These are phyloP conservation scores for Calonectria pseudoreteaudii DNA, from an alignment of 2,329 filamentous ascomycete genomes.

Conservation along the genomic window DNA sequence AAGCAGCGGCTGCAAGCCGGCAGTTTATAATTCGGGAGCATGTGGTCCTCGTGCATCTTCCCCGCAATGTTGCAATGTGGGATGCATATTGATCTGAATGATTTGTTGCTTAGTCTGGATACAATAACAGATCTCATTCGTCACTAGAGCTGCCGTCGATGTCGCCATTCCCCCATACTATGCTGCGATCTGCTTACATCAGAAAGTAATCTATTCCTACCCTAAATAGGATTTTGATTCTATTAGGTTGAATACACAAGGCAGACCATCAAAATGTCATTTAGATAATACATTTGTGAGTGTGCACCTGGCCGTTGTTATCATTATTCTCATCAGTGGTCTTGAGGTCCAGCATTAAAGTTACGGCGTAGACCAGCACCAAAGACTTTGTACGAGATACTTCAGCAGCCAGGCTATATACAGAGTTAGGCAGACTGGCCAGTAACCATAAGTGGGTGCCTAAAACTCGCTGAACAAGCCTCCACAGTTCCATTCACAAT, in stretches of 20 bases:
- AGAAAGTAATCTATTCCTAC: not conserved
- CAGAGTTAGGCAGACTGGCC: not conserved
- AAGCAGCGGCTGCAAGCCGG: not conserved
- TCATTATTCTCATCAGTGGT: not conserved
- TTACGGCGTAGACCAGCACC: no score
- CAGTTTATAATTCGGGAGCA: not conserved
- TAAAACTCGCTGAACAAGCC: not conserved
- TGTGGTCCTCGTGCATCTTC: slow-evolving; percentile 1
- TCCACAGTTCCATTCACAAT: not conserved
- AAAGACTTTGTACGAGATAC: no score
- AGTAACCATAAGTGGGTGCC: not conserved
- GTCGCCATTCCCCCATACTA: slow-evolving; percentile 26
- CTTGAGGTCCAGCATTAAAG: no score
- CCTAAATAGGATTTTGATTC: not conserved
- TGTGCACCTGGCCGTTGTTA: not conserved
- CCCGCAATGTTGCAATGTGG: slow-evolving; percentile 29
- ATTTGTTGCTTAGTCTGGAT: slow-evolving; percentile 1
- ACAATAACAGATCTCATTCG: slow-evolving; percentile 14
- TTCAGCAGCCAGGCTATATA: not conserved
- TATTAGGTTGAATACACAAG: not conserved
- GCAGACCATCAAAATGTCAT: not conserved
- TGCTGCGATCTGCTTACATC: slow-evolving; percentile 10
- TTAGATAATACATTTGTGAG: not conserved
- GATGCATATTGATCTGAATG: slow-evolving; percentile 10
- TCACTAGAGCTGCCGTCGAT: slow-evolving; percentile 4